Conservation (phyloP, 441 rosid species). For the Brassica balearica region DNA sequence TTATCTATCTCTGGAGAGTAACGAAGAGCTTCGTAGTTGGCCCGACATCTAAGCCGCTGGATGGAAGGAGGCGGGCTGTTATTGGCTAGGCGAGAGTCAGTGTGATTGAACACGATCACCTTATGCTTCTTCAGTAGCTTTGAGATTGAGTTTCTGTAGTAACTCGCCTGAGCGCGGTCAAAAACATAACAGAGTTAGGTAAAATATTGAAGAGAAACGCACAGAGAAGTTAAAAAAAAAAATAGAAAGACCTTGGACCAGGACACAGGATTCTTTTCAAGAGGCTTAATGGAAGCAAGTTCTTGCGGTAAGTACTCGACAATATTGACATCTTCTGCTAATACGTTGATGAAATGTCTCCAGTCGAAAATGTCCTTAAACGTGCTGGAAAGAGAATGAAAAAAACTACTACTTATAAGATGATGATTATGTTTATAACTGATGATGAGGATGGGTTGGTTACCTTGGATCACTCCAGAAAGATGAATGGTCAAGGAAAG, state of each 20-base stretch:
- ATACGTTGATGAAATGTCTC: conserved; percentile 57
- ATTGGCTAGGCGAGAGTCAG: conserved; percentile 68
- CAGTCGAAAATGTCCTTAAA: conserved; percentile 73
- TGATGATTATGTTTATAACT: neutral
- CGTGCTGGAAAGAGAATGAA: conserved; percentile 45
- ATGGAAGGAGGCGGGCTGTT: conserved; percentile 58
- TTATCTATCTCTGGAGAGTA: conserved; percentile 53
- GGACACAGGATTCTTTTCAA: conserved; percentile 58
- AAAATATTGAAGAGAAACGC: neutral
- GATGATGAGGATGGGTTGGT: neutral
- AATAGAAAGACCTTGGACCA: conserved; percentile 61
- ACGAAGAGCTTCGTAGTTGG: conserved; percentile 66
- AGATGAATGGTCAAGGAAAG: conserved; percentile 69
- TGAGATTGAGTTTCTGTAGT: conserved; percentile 54
- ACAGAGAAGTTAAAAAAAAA: neutral
- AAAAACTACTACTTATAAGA: neutral
- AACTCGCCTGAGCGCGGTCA: conserved; percentile 50
- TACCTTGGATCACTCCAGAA: conserved; percentile 85
- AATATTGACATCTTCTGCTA: conserved; percentile 59
- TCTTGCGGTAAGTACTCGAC: conserved; percentile 59
- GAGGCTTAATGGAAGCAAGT: conserved; percentile 46
- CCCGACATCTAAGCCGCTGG: conserved; percentile 67
- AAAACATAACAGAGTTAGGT: conserved; percentile 30
- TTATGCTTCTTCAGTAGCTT: conserved; percentile 52
- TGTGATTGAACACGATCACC: conserved; percentile 61